Conservation (phyloP, 805 yeast genomes). For the Candida wancherniae region DNA sequence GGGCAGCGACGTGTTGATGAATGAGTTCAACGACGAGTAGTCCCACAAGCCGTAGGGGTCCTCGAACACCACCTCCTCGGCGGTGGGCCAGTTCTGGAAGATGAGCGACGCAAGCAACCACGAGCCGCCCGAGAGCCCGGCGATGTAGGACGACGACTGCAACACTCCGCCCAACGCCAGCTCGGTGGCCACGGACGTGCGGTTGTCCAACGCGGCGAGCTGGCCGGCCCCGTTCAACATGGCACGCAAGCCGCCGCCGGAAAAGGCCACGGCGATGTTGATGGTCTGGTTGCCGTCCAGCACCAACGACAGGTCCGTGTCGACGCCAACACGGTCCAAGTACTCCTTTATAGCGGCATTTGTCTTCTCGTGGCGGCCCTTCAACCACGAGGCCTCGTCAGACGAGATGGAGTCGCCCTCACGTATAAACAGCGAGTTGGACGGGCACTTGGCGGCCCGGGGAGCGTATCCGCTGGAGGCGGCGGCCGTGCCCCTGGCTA, state of each 20-base stretch:
- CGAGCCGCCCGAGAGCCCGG: slow-evolving; percentile 81
- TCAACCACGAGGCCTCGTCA: slow-evolving; percentile 51
- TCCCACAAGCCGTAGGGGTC: slow-evolving; percentile 34
- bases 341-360: slow-evolving; percentile 10
- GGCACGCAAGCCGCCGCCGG: slow-evolving; percentile 35
- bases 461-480: slow-evolving; percentile 46
- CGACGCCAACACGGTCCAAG: slow-evolving; percentile 11
- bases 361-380: slow-evolving; percentile 17
- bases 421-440: slow-evolving; percentile 33
- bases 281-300: slow-evolving; percentile 7
- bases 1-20: slow-evolving; percentile 21
- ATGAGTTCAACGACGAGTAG: slow-evolving; percentile 24
- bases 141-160: slow-evolving; percentile 63
- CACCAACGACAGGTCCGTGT: not conserved
- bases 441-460: slow-evolving; percentile 52
- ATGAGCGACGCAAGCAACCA: slow-evolving; percentile 73
- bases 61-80: slow-evolving; percentile 48
- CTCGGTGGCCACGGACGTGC: slow-evolving; percentile 18
- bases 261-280: slow-evolving; percentile 28
- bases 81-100: slow-evolving; percentile 67
- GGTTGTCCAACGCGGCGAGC: slow-evolving; percentile 16
- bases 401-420: slow-evolving; percentile 44
- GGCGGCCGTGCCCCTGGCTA: no score
- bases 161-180: slow-evolving; percentile 65
- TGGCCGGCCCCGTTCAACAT: slow-evolving; percentile 27